phyloP scores from a whole-genome alignment of 2,329 filamentous ascomycete genomes.

The Xylariaceae sp. region DNA sequence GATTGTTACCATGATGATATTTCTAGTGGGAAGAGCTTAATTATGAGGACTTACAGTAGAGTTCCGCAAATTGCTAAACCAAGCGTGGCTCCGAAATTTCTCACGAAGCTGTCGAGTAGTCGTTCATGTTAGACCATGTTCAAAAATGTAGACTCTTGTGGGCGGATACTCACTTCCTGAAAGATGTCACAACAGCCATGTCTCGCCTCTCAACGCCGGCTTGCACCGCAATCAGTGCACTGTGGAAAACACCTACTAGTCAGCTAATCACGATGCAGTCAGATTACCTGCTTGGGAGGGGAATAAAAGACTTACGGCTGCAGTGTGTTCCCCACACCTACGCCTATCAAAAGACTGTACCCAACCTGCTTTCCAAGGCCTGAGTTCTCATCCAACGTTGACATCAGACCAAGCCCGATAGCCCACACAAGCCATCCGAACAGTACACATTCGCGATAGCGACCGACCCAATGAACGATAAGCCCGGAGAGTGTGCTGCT shows the following conservation, averaged over 20 bases:
- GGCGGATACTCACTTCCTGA: conserved; percentile 46
- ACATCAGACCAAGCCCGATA: conserved; percentile 59
- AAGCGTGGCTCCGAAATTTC: conserved; percentile 49
- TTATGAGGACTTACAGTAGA: conserved; percentile 41
- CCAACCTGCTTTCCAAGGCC: conserved; percentile 61
- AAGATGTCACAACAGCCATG: conserved; percentile 54
- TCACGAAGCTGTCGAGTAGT: conserved; percentile 47
- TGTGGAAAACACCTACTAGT: conserved; percentile 7
- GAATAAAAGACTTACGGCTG: conserved; percentile 56
- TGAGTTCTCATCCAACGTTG: conserved; percentile 55
- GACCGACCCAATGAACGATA: conserved; percentile 58
- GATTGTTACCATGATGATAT: neutral
- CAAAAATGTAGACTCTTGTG: neutral
- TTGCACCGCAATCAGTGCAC: conserved; percentile 61
- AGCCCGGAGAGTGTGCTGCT: conserved; percentile 59
- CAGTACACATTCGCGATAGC: conserved; percentile 61
- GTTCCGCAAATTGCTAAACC: conserved; percentile 50
- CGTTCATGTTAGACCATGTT: neutral
- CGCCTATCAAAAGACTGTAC: conserved; percentile 58
- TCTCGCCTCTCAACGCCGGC: conserved; percentile 58
- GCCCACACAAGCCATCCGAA: conserved; percentile 61
- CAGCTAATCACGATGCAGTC: conserved; percentile 7
- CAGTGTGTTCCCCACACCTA: conserved; percentile 59
- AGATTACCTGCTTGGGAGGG: too few species aligned
- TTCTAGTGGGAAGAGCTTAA: neutral